phyloP scores from a whole-genome alignment of 352 stramenopile species.

The Phytophthora constricta region DNA sequence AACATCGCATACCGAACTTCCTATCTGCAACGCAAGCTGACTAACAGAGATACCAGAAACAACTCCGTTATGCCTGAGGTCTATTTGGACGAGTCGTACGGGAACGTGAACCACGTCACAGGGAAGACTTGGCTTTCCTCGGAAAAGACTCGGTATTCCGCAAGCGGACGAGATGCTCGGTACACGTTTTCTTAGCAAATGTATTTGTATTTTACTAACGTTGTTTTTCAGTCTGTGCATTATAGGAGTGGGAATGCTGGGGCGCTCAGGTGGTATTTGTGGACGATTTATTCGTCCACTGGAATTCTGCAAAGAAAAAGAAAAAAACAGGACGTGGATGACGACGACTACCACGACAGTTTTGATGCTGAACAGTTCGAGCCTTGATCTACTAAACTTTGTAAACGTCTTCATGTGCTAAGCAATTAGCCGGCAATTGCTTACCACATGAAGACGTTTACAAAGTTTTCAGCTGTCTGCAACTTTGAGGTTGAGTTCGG shows the following conservation, averaged over 20 bases:
- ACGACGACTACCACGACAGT: slow-evolving; percentile 6
- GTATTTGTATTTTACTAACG: slow-evolving; percentile 1
- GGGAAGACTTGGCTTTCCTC: no score
- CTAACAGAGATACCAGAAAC: slow-evolving; percentile 11
- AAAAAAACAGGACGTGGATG: neutral
- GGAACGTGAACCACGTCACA: no score
- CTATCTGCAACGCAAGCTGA: slow-evolving; percentile 15
- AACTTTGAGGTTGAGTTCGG: no score
- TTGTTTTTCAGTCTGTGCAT: slow-evolving; percentile 8
- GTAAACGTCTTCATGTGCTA: neutral
- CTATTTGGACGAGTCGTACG: slow-evolving; percentile 31
- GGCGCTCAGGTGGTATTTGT: neutral
- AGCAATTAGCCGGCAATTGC: no score
- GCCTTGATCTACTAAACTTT: slow-evolving; percentile 3
- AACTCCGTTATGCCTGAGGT: slow-evolving; percentile 20
- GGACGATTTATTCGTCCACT: slow-evolving; percentile 8
- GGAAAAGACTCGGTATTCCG: slow-evolving; percentile 18
- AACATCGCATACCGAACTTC: slow-evolving; percentile 9
- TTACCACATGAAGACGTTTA: no score
- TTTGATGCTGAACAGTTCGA: slow-evolving; percentile 2
- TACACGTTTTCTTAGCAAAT: neutral
- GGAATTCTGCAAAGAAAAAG: slow-evolving; percentile 11
- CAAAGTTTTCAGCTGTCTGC: no score
- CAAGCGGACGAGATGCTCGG: slow-evolving; percentile 4
- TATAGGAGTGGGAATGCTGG: slow-evolving; percentile 7